These are phyloP conservation scores for Cryptosporidium viatorum DNA, from an alignment of 169 alveolate genomes.

Conservation along the genomic window DNA sequence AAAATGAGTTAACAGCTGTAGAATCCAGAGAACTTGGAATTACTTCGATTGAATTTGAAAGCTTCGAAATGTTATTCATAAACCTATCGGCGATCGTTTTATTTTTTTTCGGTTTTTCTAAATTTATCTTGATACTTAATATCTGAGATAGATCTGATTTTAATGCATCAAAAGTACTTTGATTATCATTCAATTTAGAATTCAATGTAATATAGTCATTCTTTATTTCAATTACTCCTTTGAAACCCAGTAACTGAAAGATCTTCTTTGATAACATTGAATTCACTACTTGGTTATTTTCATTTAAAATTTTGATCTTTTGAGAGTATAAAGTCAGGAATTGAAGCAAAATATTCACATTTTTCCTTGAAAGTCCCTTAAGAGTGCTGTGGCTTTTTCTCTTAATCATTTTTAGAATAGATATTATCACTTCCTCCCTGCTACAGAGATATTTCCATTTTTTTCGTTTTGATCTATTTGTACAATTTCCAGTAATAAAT, in stretches of 20 bases:
- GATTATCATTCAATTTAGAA: background rate
- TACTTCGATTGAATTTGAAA: background rate
- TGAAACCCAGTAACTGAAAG: background rate
- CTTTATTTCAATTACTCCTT: background rate
- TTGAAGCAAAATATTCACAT: constrained; percentile 7
- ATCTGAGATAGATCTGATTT: background rate
- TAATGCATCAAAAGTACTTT: background rate
- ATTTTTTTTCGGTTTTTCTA: background rate
- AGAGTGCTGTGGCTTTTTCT: constrained; percentile 42
- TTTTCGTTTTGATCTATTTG: background rate
- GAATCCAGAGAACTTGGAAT: background rate
- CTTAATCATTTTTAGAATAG: constrained; percentile 34
- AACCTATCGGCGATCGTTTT: background rate
- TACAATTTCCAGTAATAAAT: background rate
- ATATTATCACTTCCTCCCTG: background rate
- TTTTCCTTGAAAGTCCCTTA: constrained; percentile 1
- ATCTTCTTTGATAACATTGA: background rate
- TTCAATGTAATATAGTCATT: background rate
- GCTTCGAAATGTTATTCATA: background rate
- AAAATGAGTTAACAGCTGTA: background rate
- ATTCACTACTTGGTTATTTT: background rate
- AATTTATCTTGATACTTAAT: background rate
- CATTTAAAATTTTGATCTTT: background rate
- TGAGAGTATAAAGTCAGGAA: constrained; percentile 37
- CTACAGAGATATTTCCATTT: constrained; percentile 32